Percentiles rank a stretch among this genome's conserved stretches.
phyloP scores from a whole-genome alignment of 2,329 filamentous ascomycete species.

The Exophiala sp. region DNA sequence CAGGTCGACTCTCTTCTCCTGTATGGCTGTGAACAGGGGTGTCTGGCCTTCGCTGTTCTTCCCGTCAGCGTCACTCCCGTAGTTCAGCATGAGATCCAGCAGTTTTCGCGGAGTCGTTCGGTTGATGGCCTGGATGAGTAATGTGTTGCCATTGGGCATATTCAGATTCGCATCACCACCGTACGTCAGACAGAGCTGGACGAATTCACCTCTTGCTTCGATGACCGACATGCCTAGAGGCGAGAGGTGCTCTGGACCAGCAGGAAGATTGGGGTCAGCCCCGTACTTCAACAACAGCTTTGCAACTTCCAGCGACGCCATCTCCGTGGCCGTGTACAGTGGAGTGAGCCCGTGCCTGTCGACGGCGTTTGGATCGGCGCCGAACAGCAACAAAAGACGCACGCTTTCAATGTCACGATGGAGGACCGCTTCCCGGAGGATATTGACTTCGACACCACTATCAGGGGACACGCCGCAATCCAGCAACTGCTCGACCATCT shows the following conservation, averaged over 20 bases:
- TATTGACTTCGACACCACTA: slow-evolving; percentile 39
- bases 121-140: slow-evolving; percentile 56
- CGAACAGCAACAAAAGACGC: slow-evolving; percentile 52
- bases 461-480: slow-evolving; percentile 53
- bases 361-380: slow-evolving; percentile 50
- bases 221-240: slow-evolving; percentile 49
- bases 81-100: slow-evolving; percentile 55
- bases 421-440: slow-evolving; percentile 50
- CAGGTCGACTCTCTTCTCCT: slow-evolving; percentile 51
- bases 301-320: slow-evolving; percentile 52
- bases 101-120: slow-evolving; percentile 52
- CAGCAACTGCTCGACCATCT: slow-evolving; percentile 52
- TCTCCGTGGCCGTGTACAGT: slow-evolving; percentile 48
- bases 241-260: slow-evolving; percentile 49
- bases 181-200: slow-evolving; percentile 56
- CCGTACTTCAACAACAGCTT: slow-evolving; percentile 60
- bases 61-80: slow-evolving; percentile 53
- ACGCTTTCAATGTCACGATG: slow-evolving; percentile 50
- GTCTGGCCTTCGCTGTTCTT: slow-evolving; percentile 59
- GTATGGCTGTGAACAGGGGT: slow-evolving; percentile 57
- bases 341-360: slow-evolving; percentile 49
- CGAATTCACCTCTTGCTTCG: slow-evolving; percentile 51
- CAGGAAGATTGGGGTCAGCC: slow-evolving; percentile 51
- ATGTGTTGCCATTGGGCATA: slow-evolving; percentile 54
- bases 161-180: slow-evolving; percentile 53